phyloP scores from a whole-genome alignment of 306 rosid species.

The Adenanthera pavonina region DNA sequence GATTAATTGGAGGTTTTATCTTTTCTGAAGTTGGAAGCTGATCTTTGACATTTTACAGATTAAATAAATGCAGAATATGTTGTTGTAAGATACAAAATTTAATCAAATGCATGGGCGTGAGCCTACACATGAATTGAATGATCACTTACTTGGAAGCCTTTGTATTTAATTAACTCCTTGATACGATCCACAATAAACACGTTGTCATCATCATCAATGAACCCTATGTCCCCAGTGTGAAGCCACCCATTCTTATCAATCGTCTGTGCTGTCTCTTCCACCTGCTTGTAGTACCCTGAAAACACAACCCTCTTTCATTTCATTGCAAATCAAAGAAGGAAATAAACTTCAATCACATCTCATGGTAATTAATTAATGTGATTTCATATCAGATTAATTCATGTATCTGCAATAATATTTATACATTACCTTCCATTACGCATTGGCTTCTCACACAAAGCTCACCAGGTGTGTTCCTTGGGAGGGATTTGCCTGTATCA shows the following conservation, averaged over 20 bases:
- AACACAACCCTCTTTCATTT: background rate
- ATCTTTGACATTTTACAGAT: too few species aligned
- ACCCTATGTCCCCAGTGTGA: constrained; percentile 88
- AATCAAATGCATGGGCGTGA: background rate
- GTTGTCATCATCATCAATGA: constrained; percentile 78
- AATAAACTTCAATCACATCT: too few species aligned
- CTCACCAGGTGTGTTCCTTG: constrained; percentile 82
- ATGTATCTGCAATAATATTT: too few species aligned
- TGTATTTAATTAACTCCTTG: constrained; percentile 58
- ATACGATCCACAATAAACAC: constrained; percentile 69
- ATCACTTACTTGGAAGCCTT: constrained; percentile 57
- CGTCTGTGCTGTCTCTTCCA: constrained; percentile 75
- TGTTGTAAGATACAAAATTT: background rate
- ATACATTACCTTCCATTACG: constrained; percentile 76
- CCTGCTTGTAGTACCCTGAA: constrained; percentile 79
- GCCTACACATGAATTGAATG: background rate
- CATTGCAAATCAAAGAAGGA: too few species aligned
- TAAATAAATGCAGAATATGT: too few species aligned
- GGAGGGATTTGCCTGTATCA: constrained; percentile 71
- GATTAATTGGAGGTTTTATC: too few species aligned
- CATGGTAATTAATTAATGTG: too few species aligned
- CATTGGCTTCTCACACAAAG: constrained; percentile 89
- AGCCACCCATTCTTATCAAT: constrained; percentile 89
- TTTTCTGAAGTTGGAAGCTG: too few species aligned
- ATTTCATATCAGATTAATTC: too few species aligned